Base-by-base conservation (phyloP, 1,284 basidiomycete genomes). In the Leccinum subrobustum region DNA sequence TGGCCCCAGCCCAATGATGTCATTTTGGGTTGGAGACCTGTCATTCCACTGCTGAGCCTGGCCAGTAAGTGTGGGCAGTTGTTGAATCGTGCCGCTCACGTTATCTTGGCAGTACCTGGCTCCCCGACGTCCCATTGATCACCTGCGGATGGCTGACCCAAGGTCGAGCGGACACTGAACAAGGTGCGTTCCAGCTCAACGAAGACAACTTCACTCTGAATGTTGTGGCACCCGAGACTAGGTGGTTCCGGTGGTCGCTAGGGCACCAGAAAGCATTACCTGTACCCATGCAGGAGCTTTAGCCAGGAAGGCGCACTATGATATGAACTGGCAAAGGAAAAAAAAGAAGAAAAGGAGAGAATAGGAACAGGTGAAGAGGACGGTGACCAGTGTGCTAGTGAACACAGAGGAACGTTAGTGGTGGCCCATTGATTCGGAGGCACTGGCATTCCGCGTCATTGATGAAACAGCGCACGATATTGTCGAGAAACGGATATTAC, bases 11-110 rank as follows among this genome's bases (percentile, higher is more conserved):
- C 2, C 70, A 20, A 20, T 23, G 44, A 23, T 23, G 12, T 71
- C n/a, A 61, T 73, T 20, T 70, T 72, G 52, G 74, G 75, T 27
- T 27, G 8, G 5, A n/a, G 71, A 60, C 56, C 74, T n/a, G 64
- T 71, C 20, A 63, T 71, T 54, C 69, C 71, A 14, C 64, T 73
- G 6, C 68, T 67, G 37, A 73, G 64, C n/a, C n/a, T 73, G 69
- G 59, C 76, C 55, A 73, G 67, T 57, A 65, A 60, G 47, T 55
- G 58, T 14, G 75, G 67, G 6, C 56, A 48, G 8, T 14, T 16
- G 4, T 48, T 16, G 20, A 14, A 23, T 23, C 47, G 20, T 23
- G 7, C 47, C 44, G 11, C 20, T 47, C 42, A 23, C 44, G 12
- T 6, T 23, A 42, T 42, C 18, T 20, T 23, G 44, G 20, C 44